A percentile compares a stretch with the other conserved stretches of the same genome.
These are phyloP conservation scores for Protea cynaroides DNA, from an alignment of 164 flowering plant species.

Conservation along the genomic window DNA sequence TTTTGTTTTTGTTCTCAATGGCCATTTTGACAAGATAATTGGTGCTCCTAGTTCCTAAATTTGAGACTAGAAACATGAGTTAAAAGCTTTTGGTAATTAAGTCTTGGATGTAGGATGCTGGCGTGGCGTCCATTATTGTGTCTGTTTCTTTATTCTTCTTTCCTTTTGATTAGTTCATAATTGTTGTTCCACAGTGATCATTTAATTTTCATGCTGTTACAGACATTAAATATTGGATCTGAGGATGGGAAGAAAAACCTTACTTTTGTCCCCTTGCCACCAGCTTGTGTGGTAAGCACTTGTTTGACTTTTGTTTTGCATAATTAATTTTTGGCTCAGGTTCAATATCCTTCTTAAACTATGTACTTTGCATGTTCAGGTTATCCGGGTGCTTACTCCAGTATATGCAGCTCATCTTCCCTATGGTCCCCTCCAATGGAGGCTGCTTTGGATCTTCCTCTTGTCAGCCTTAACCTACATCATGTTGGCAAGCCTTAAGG, in stretches of 20 bases:
- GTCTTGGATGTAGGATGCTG: neutral
- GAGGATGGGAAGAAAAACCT: constrained; percentile 54
- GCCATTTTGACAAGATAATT: too few species aligned
- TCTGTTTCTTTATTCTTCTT: too few species aligned
- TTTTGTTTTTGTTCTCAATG: too few species aligned
- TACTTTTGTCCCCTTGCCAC: constrained; percentile 85
- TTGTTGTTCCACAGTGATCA: neutral
- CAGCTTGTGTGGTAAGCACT: constrained; percentile 88
- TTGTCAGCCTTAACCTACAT: constrained; percentile 55
- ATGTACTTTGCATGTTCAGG: too few species aligned
- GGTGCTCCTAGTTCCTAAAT: too few species aligned
- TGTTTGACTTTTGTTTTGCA: neutral
- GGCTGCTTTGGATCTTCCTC: constrained; percentile 59
- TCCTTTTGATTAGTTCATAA: too few species aligned
- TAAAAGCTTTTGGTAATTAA: too few species aligned
- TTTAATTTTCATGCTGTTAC: constrained; percentile 1
- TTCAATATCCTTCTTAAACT: too few species aligned
- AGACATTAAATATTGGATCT: constrained; percentile 63
- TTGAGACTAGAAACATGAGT: too few species aligned
- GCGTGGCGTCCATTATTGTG: neutral
- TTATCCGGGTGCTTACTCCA: constrained; percentile 81
- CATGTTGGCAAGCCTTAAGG: constrained; percentile 83
- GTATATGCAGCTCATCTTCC: constrained; percentile 86
- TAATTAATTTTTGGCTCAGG: too few species aligned
- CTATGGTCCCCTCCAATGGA: constrained; percentile 57